Evolutionary conservation across 495 filamentous ascomycete species (phyloP).

Genomic region (Aspergillus asperescens): DNA sequence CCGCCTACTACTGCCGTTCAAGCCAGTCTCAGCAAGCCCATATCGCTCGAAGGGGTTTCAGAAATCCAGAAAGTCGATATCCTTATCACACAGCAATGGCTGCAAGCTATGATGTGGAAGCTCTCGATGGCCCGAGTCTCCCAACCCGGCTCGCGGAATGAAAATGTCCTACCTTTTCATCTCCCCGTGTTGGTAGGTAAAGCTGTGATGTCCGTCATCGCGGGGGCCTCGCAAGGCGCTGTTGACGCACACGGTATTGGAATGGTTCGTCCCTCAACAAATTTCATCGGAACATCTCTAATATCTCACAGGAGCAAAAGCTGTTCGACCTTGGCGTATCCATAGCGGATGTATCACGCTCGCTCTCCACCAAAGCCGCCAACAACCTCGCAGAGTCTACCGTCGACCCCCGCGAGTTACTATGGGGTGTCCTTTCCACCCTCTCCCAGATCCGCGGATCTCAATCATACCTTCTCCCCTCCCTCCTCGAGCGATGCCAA

Average conservation of each 20-base stretch:
- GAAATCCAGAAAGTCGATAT: slow-evolving; percentile 59
- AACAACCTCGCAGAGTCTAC: slow-evolving; percentile 29
- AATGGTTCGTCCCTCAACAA: slow-evolving; percentile 44
- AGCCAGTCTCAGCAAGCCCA: slow-evolving; percentile 35
- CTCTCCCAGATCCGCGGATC: slow-evolving; percentile 41
- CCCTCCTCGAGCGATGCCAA: slow-evolving; percentile 33
- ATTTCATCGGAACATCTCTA: not conserved
- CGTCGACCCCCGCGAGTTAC: slow-evolving; percentile 35
- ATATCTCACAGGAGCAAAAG: slow-evolving; percentile 36
- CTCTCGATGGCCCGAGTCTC: slow-evolving; percentile 51
- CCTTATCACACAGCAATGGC: slow-evolving; percentile 58
- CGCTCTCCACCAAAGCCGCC: slow-evolving; percentile 29
- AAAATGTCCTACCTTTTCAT: slow-evolving; percentile 51
- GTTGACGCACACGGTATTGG: slow-evolving; percentile 59
- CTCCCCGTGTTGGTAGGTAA: slow-evolving; percentile 55
- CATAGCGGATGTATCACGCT: slow-evolving; percentile 36
- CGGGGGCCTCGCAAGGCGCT: slow-evolving; percentile 44
- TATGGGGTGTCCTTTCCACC: slow-evolving; percentile 41
- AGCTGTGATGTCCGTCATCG: slow-evolving; percentile 49
- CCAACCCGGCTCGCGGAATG: slow-evolving; percentile 37
- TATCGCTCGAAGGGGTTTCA: slow-evolving; percentile 42
- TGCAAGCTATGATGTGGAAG: slow-evolving; percentile 57
- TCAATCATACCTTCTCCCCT: slow-evolving; percentile 40
- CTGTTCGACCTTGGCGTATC: slow-evolving; percentile 37
- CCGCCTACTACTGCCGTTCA: slow-evolving; percentile 37